Evolutionary conservation across 805 yeast species (phyloP).

Genomic region (Cyberlindnera suaveolens): DNA sequence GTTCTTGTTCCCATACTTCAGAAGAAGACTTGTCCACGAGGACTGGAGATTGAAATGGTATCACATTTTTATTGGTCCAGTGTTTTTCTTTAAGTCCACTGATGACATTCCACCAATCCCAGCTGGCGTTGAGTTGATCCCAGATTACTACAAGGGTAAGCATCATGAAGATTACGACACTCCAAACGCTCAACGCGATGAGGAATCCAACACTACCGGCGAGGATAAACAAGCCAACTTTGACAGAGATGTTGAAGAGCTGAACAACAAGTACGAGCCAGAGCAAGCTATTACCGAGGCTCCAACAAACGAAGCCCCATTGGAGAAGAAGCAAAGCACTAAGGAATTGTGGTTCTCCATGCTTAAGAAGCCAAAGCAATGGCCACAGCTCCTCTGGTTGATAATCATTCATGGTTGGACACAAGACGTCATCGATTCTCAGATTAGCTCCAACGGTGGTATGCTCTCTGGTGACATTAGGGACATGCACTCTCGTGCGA

Average conservation of each 20-base stretch:
- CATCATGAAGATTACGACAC: conserved; percentile 25
- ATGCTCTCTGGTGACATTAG: conserved; percentile 40
- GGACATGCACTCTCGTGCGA: conserved; percentile 49
- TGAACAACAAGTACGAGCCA: conserved; percentile 13
- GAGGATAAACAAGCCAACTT: conserved; percentile 16
- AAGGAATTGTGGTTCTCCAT: conserved; percentile 32
- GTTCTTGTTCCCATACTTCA: conserved; percentile 55
- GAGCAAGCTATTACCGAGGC: conserved; percentile 4
- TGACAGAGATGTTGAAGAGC: conserved; percentile 17
- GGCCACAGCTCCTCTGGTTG: conserved; percentile 48
- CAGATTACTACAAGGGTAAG: conserved; percentile 64
- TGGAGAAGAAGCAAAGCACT: conserved; percentile 29
- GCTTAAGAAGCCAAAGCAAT: conserved; percentile 41
- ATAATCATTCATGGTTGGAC: conserved; percentile 53
- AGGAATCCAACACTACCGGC: conserved; percentile 8
- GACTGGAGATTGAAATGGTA: conserved; percentile 64
- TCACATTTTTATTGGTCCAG: conserved; percentile 53
- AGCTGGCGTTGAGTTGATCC: conserved; percentile 44
- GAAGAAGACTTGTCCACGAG: conserved; percentile 50
- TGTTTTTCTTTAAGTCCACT: conserved; percentile 43
- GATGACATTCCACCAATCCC: conserved; percentile 66
- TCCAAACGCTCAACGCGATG: conserved; percentile 1
- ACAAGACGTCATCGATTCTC: conserved; percentile 53
- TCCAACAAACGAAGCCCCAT: conserved; percentile 5
- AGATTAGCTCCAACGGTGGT: conserved; percentile 30